Percentiles rank a stretch among this genome's conserved stretches.
These are phyloP conservation scores for Arbutus unedo DNA, from an alignment of 148 eudicot species.

Conservation along the genomic window DNA sequence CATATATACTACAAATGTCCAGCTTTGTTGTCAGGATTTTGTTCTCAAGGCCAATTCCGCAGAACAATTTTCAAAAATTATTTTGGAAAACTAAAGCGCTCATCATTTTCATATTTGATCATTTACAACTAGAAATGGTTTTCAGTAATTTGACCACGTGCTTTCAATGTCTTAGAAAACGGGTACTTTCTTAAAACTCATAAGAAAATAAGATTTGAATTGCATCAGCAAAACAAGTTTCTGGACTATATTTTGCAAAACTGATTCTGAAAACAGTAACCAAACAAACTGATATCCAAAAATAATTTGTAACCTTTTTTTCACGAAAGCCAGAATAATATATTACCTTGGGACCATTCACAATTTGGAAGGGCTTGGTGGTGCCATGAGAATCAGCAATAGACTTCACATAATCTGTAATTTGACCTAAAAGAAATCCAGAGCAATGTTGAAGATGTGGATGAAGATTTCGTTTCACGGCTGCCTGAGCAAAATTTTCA, in stretches of 20 bases:
- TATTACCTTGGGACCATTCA: constrained; percentile 67
- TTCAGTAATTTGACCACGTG: not conserved
- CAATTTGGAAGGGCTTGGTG: constrained; percentile 35
- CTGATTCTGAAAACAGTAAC: not conserved
- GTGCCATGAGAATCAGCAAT: constrained; percentile 37
- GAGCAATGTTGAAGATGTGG: constrained; percentile 74
- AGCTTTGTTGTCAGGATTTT: not conserved
- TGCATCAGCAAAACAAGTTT: not conserved
- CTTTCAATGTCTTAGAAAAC: not conserved
- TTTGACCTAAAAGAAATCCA: constrained; percentile 44
- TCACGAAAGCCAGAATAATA: not conserved
- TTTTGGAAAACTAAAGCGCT: not conserved
- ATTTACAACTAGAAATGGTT: not conserved
- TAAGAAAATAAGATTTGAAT: not conserved
- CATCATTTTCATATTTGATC: not conserved
- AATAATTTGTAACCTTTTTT: not conserved
- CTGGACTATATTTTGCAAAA: too few species aligned
- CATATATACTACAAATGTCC: not conserved
- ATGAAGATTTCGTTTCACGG: constrained; percentile 61
- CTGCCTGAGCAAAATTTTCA: constrained; percentile 77
- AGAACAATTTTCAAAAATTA: not conserved
- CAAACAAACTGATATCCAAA: not conserved
- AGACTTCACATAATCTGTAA: constrained; percentile 47
- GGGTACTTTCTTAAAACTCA: not conserved
- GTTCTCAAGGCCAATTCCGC: not conserved